phyloP scores from a whole-genome alignment of 2,329 filamentous ascomycete genomes.

The Diaporthe sp. region DNA sequence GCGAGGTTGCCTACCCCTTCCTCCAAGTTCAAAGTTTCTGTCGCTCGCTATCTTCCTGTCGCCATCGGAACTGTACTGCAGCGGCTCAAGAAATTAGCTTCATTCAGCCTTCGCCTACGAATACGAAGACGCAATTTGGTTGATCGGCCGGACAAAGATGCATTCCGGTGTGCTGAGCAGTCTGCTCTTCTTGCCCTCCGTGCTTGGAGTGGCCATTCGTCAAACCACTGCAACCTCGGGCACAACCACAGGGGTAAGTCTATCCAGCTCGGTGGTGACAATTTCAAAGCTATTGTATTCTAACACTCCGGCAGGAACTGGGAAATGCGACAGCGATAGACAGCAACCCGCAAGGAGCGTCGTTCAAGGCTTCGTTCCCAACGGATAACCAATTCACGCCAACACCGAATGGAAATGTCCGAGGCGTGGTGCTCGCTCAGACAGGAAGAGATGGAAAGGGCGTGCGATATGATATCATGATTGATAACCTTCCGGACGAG shows the following conservation, averaged over 20 bases:
- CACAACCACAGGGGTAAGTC: conserved; percentile 20
- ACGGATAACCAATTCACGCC: conserved; percentile 31
- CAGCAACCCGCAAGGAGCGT: conserved; percentile 29
- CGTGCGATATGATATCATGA: conserved; percentile 49
- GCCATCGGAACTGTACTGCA: background rate
- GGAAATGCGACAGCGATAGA: conserved; percentile 38
- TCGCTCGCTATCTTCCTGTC: background rate
- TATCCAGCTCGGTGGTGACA: background rate
- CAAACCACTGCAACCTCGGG: background rate
- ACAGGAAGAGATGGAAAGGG: conserved; percentile 48
- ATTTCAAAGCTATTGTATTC: background rate
- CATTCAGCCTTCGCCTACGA: background rate
- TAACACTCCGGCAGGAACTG: conserved; percentile 22
- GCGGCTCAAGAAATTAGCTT: conserved; percentile 3
- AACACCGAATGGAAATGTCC: conserved; percentile 28
- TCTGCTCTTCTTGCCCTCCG: conserved; percentile 7
- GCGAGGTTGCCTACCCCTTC: background rate
- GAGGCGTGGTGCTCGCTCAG: conserved; percentile 48
- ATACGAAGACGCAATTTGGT: background rate
- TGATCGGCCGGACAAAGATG: background rate
- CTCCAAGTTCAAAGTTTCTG: conserved; percentile 1
- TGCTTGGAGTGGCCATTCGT: conserved; percentile 8
- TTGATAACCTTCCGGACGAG: conserved; percentile 51
- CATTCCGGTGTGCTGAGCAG: background rate
- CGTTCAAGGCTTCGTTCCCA: conserved; percentile 34